Evolutionary conservation across 176 grass and related monocot genomes (phyloP).

Genomic region (Eleusine coracana): DNA sequence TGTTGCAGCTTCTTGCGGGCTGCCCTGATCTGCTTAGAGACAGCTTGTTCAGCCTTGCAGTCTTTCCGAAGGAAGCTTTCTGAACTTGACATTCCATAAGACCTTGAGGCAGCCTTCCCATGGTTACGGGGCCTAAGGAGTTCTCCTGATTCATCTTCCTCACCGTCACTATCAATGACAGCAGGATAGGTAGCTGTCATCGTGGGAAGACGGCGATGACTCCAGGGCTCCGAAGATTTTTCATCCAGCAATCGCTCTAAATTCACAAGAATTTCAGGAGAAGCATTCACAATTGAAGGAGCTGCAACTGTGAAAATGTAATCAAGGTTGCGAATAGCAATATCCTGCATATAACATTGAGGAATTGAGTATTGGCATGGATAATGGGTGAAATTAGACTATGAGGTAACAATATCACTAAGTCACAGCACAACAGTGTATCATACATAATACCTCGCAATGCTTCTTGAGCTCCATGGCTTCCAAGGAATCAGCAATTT

Average conservation of each 20-base stretch:
- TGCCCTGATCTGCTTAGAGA: conserved; percentile 85
- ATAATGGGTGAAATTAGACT: conserved; percentile 20
- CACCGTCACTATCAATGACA: conserved; percentile 76
- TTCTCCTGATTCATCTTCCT: conserved; percentile 61
- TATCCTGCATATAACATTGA: conserved; percentile 59
- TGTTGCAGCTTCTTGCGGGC: conserved; percentile 96
- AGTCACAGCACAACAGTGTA: conserved; percentile 10
- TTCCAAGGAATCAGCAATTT: conserved; percentile 94
- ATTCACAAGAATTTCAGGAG: conserved; percentile 77
- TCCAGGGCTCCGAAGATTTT: conserved; percentile 82
- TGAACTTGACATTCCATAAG: conserved; percentile 59
- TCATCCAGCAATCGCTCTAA: conserved; percentile 81
- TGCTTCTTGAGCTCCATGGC: conserved; percentile 86
- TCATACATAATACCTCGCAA: conserved; percentile 64
- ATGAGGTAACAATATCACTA: conserved; percentile 22
- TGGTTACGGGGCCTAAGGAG: conserved; percentile 52
- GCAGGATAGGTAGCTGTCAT: conserved; percentile 87
- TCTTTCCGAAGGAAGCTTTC: conserved; percentile 68
- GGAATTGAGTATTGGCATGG: conserved; percentile 13
- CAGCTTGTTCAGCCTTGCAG: conserved; percentile 63
- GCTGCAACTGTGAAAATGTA: conserved; percentile 86
- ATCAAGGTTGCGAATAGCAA: conserved; percentile 92
- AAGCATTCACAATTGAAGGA: conserved; percentile 74
- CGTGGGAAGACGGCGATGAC: conserved; percentile 82
- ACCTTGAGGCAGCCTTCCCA: conserved; percentile 49